These are phyloP conservation scores for Orychophragmus violaceus DNA, from an alignment of 345 rosid species.

Conservation along the genomic window DNA sequence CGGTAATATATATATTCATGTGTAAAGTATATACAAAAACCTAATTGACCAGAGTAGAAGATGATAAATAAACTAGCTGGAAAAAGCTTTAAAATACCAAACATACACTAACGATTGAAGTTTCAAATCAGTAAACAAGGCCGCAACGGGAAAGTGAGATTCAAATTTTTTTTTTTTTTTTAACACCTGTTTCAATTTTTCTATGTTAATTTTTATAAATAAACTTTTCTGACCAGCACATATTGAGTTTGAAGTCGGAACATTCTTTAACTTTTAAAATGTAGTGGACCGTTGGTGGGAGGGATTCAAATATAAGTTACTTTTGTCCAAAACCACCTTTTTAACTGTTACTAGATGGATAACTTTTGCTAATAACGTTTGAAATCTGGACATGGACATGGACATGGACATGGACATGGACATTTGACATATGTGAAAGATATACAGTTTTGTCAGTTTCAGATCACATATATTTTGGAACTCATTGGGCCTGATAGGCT, in stretches of 20 bases:
- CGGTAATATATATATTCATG: neutral
- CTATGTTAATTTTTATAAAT: neutral
- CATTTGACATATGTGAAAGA: neutral
- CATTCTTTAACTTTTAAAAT: neutral
- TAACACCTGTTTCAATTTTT: too few species aligned
- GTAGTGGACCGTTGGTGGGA: slow-evolving; percentile 15
- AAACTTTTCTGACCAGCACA: slow-evolving; percentile 8
- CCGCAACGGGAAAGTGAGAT: neutral
- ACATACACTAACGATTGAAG: neutral
- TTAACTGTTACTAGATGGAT: neutral
- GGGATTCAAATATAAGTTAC: neutral
- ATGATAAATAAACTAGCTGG: slow-evolving; percentile 9
- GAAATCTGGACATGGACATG: neutral
- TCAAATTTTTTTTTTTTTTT: neutral
- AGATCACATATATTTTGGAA: neutral
- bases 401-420: too few species aligned
- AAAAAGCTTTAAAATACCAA: slow-evolving; percentile 1
- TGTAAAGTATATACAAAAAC: neutral
- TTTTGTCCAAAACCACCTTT: neutral
- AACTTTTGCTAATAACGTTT: neutral
- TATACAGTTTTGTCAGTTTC: neutral
- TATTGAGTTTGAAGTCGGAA: slow-evolving; percentile 3
- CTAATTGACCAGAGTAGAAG: neutral
- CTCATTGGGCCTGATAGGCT: neutral
- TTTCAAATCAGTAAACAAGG: neutral